These are phyloP conservation scores for Aspergillus tanneri DNA, from an alignment of 2,329 filamentous ascomycete species.

Conservation along the genomic window DNA sequence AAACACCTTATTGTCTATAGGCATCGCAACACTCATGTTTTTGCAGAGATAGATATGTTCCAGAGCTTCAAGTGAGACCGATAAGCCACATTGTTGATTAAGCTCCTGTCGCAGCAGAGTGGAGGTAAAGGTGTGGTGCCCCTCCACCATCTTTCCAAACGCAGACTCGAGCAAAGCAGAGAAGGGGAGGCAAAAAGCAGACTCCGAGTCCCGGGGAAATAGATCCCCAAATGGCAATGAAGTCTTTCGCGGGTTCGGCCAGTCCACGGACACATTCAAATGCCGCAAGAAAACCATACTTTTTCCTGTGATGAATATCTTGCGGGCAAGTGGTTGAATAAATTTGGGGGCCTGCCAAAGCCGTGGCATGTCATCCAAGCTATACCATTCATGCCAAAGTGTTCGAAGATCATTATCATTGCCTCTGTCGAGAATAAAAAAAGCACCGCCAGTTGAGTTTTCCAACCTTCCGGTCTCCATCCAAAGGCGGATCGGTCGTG, in stretches of 20 bases:
- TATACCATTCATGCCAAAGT: constrained; percentile 75
- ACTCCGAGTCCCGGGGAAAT: constrained; percentile 42
- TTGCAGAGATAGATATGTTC: constrained; percentile 73
- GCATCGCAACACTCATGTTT: constrained; percentile 66
- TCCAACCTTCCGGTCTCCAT: constrained; percentile 74
- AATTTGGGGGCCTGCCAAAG: constrained; percentile 70
- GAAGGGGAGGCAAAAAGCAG: constrained; percentile 38
- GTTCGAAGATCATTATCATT: constrained; percentile 59
- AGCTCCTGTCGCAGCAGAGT: constrained; percentile 64
- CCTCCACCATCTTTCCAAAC: constrained; percentile 74
- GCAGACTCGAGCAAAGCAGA: constrained; percentile 69
- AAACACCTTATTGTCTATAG: constrained; percentile 69
- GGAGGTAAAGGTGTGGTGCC: constrained; percentile 70
- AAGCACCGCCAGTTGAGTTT: constrained; percentile 62
- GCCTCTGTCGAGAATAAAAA: constrained; percentile 68
- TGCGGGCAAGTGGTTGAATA: constrained; percentile 64
- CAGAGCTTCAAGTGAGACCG: constrained; percentile 63
- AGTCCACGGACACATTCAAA: constrained; percentile 52
- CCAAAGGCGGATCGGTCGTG: constrained; percentile 77
- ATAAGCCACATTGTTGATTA: constrained; percentile 67
- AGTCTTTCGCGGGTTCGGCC: constrained; percentile 37
- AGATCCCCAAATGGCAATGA: constrained; percentile 32
- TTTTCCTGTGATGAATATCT: constrained; percentile 85
- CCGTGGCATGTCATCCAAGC: constrained; percentile 59
- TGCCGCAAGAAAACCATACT: constrained; percentile 80